Percentiles rank a stretch among this genome's conserved stretches.
Conservation (phyloP, 2,329 filamentous ascomycete species). For the Cytospora chrysosperma region DNA sequence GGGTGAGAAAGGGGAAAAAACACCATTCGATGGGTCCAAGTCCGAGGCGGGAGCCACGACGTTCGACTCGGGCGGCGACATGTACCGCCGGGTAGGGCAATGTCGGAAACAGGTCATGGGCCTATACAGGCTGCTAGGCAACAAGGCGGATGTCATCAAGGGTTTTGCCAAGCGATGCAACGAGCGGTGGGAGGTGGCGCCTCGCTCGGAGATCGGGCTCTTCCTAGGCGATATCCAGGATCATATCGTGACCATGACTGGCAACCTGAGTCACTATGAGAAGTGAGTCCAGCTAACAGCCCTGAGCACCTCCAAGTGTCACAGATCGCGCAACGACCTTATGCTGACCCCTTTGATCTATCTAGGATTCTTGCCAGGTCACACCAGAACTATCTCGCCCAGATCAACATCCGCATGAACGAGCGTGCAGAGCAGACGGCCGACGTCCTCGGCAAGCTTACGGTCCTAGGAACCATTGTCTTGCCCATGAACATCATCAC, state of each 20-base stretch:
- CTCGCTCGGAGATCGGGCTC: constrained; percentile 91
- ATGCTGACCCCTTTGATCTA: constrained; percentile 3
- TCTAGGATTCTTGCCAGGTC: constrained; percentile 80
- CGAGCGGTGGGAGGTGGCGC: constrained; percentile 95
- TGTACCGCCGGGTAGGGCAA: constrained; percentile 89
- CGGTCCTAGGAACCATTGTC: constrained; percentile 94
- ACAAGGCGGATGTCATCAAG: constrained; percentile 99
- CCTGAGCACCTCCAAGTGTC: constrained; percentile 23
- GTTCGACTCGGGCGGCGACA: constrained; percentile 64
- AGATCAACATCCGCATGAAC: constrained; percentile 99
- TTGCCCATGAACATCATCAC: constrained; percentile 99
- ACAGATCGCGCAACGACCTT: background rate
- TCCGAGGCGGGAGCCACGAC: constrained; percentile 39
- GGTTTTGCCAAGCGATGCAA: constrained; percentile 98
- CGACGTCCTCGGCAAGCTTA: constrained; percentile 91
- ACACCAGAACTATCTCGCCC: constrained; percentile 96
- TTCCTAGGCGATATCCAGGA: constrained; percentile 98
- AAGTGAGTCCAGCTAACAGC: constrained; percentile 61
- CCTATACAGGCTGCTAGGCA: constrained; percentile 86
- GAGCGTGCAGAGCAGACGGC: constrained; percentile 94
- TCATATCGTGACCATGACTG: constrained; percentile 98
- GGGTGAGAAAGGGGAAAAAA: constrained; percentile 38
- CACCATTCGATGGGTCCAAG: constrained; percentile 37
- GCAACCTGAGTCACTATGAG: constrained; percentile 92
- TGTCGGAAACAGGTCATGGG: constrained; percentile 98